phyloP scores from a whole-genome alignment of 768 basidiomycete genomes.

The Psilocybe cyanescens region DNA sequence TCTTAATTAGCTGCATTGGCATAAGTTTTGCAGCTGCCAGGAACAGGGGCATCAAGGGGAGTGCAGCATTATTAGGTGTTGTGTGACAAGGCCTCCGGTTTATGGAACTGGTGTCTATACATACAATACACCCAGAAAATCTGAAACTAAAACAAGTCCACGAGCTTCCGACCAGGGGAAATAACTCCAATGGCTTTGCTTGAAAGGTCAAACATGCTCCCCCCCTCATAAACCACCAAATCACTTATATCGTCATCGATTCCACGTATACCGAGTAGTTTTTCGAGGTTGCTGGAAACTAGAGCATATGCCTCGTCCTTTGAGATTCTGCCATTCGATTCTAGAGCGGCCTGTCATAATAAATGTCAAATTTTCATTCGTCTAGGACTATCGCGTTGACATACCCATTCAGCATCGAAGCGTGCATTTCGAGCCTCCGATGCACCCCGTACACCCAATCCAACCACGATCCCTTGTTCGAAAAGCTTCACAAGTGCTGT shows the following conservation, averaged over 20 bases:
- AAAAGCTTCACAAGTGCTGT: constrained; percentile 66
- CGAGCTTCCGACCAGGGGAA: constrained; percentile 49
- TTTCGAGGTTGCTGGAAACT: constrained; percentile 49
- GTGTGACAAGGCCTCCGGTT: constrained; percentile 34
- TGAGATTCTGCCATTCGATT: constrained; percentile 48
- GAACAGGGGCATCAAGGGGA: constrained; percentile 67
- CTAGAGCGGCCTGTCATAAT: constrained; percentile 44
- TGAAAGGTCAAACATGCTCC: constrained; percentile 56
- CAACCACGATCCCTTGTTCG: constrained; percentile 79
- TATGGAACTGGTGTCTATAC: not conserved
- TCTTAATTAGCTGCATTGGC: constrained; percentile 78
- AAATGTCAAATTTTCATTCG: not conserved
- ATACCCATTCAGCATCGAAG: constrained; percentile 81
- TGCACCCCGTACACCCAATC: constrained; percentile 65
- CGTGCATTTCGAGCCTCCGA: constrained; percentile 78
- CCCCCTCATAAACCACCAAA: constrained; percentile 63
- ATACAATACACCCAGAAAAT: not conserved
- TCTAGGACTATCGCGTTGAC: constrained; percentile 23
- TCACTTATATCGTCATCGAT: constrained; percentile 51
- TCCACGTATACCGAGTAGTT: constrained; percentile 40
- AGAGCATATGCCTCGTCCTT: constrained; percentile 45
- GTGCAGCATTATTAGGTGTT: constrained; percentile 71
- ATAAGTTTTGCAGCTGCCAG: constrained; percentile 78
- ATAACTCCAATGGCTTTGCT: constrained; percentile 62
- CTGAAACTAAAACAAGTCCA: constrained; percentile 50